Base-by-base conservation (phyloP, 768 basidiomycete genomes). In the Lactarius hengduanensis region DNA sequence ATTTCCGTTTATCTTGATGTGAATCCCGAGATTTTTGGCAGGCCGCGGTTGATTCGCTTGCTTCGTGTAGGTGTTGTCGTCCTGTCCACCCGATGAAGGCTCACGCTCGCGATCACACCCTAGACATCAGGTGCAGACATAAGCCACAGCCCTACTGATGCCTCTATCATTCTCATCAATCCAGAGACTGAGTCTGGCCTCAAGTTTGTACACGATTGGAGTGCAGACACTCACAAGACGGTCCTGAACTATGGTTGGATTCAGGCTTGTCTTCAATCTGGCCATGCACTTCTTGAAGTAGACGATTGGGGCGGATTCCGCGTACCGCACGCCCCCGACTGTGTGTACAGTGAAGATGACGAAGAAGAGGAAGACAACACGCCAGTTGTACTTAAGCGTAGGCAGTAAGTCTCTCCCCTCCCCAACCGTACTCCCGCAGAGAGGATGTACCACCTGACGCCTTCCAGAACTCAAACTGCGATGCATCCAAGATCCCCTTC, bases 111-210 rank as follows among this genome's bases (percentile, higher is more conserved):
- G 13, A 45, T 32, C 50, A 38, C n/a, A 50, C 47, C 15, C 32
- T 10, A 89, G 88, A 80, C 77, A 73, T 77, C 81, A 16, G 88
- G 88, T 38, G 89, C 85, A 4, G 64, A 74, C 20, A 82, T 87
- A 56, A 79, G 78, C 64, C 79, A 77, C 59, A 81, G 83, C 65
- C 81, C 84, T 10, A 80, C 78, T 56, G 78, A 82, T 59, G 83
- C 89, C 0, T 75, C 80, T 22, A 77, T 90, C 30, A 83, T 90
- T 55, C 76, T 91, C 5, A 85, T 91, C 8, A 83, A 89, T 68
- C 74, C 82, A 1, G 74, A 76, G 20, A 79, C 83, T 0, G 72
- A 77, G n/a, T 80, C 82, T 50, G 88, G 88, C 32, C 77, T 78
- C 71, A 78, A 80, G 20, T 83, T 88, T 70, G 80, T 89, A 65